Evolutionary conservation across 331 rosid species (phyloP).

Genomic region (Phaseolus coccineus): DNA sequence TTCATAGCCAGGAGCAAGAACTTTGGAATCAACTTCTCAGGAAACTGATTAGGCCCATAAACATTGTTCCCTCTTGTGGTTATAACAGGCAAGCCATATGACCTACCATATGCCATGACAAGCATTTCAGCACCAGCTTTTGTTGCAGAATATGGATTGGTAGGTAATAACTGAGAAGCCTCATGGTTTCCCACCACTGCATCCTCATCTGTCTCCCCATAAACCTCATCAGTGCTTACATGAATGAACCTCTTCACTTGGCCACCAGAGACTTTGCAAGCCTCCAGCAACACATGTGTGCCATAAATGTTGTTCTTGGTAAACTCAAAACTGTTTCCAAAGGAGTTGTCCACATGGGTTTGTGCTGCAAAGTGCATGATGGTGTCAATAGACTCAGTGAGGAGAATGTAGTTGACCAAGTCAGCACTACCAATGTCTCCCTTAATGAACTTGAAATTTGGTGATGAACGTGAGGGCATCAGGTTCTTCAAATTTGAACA

Average conservation of each 20-base stretch:
- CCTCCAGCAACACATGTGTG: slow-evolving; percentile 81
- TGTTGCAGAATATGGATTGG: slow-evolving; percentile 63
- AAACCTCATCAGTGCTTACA: slow-evolving; percentile 63
- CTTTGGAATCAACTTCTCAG: slow-evolving; percentile 82
- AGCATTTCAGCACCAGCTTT: slow-evolving; percentile 82
- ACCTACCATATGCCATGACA: slow-evolving; percentile 82
- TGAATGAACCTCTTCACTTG: slow-evolving; percentile 77
- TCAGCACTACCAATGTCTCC: slow-evolving; percentile 83
- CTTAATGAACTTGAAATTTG: slow-evolving; percentile 73
- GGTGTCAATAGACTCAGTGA: slow-evolving; percentile 74
- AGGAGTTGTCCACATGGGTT: slow-evolving; percentile 59
- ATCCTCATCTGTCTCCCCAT: slow-evolving; percentile 72
- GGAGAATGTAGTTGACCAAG: slow-evolving; percentile 66
- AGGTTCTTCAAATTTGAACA: slow-evolving; percentile 77
- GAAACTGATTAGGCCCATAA: slow-evolving; percentile 83
- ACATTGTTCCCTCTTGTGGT: slow-evolving; percentile 83
- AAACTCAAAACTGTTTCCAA: slow-evolving; percentile 58
- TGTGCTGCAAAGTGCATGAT: slow-evolving; percentile 93
- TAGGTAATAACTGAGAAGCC: slow-evolving; percentile 81
- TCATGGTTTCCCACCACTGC: slow-evolving; percentile 78
- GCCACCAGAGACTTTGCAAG: slow-evolving; percentile 69
- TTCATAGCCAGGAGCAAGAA: slow-evolving; percentile 75
- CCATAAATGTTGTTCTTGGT: slow-evolving; percentile 79
- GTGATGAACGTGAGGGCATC: slow-evolving; percentile 62
- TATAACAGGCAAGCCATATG: slow-evolving; percentile 80